Evolutionary conservation across 2,329 filamentous ascomycete species (phyloP), one percentile per base, ranked within the genome.

Genomic region (Colletotrichum tropicicola): DNA sequence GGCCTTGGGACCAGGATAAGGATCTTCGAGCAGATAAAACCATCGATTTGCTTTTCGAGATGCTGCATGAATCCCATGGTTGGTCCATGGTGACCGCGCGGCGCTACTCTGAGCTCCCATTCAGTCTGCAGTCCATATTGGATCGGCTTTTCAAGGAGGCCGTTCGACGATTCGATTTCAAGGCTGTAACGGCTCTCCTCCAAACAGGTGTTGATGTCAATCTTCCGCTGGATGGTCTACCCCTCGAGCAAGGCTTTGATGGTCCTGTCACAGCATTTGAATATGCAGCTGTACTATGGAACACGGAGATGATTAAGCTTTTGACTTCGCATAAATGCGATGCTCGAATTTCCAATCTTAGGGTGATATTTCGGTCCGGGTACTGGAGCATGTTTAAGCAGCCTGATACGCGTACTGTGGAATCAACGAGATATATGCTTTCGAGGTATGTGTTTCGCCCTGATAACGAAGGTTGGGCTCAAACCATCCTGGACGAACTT

Each of bases 281-380:
- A 2, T 35, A 25, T 8, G 53, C 28, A 5, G 27, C 10, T 10
- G 1, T 56, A 7, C 4, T 10, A 5, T 25, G 27, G 19, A 12
- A 56, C 8, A 12, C 3, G 2, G 5, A 5, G 3, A 8, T 56
- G 10, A 27, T 37, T 2, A 2, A 9, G 2, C 5, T 43, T 1
- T 32, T 53, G 3, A 27, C 8, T 1, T 15, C 28, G 2, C 35
- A 13, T 5, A 23, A 32, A 8, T 19, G 9, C 21, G 35, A 28
- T 6, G 13, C 10, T 6, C 49, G 49, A 15, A 4, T 15, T 5
- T 5, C 12, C 4, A 35, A 5, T 1, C 5, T 27, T 0, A 1
- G 0, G 0, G 3, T 10, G 19, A 1, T 39, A 10, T 4, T 0
- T 2, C 3, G 2, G 6, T 4, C 30, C 1, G 23, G 2, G n/a